Evolutionary conservation across 2,329 filamentous ascomycete genomes (phyloP).

Genomic region (Leptographium lundbergii): DNA sequence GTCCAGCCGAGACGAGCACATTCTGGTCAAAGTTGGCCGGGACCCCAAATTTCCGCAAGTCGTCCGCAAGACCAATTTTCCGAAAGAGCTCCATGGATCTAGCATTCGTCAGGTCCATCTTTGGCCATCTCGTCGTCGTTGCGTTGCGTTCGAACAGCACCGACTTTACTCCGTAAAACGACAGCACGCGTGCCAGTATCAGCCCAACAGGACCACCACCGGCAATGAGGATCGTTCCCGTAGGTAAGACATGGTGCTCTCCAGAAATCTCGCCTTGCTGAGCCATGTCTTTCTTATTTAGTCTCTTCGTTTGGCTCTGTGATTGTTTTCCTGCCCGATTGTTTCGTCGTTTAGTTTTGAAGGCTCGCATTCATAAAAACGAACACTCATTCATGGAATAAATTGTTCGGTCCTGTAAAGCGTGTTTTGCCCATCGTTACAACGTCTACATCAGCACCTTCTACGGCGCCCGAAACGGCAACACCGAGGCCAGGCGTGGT

Average conservation of each 20-base stretch:
- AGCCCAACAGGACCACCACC: constrained; percentile 6
- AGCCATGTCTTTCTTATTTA: neutral
- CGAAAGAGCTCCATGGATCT: constrained; percentile 21
- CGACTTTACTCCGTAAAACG: neutral
- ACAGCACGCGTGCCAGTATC: constrained; percentile 1
- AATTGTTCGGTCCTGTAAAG: neutral
- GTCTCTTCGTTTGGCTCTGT: neutral
- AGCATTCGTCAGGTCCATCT: constrained; percentile 21
- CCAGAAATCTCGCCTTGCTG: neutral
- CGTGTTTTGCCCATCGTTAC: neutral
- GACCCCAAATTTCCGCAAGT: constrained; percentile 12
- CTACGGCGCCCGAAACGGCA: neutral
- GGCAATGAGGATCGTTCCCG: constrained; percentile 3
- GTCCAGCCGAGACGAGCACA: constrained; percentile 11
- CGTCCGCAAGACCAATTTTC: constrained; percentile 17
- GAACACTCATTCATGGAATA: neutral
- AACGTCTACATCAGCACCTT: neutral
- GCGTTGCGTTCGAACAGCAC: constrained; percentile 6
- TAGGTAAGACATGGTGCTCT: neutral
- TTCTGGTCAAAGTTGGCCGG: constrained; percentile 9
- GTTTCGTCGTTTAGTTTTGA: neutral
- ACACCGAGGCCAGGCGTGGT: neutral
- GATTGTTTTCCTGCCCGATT: neutral
- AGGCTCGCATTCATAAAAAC: neutral
- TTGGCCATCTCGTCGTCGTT: constrained; percentile 18